Evolutionary conservation across 139 green algal species (phyloP).

Genomic region (Coelastrella sp.): DNA sequence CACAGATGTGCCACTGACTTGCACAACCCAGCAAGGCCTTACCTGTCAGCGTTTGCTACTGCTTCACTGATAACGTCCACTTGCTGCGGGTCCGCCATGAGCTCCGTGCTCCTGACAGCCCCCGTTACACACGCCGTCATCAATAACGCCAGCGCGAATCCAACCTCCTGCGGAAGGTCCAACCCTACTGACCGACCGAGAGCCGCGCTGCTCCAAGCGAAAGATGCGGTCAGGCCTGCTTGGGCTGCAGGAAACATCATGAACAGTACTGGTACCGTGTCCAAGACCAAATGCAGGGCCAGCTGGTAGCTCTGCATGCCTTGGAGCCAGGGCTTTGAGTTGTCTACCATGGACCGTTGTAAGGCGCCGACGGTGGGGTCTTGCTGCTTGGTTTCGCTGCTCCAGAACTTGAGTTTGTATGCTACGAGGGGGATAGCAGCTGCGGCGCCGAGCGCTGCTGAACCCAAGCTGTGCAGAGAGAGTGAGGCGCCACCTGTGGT

Average conservation of each 20-base stretch:
- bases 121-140: conserved; percentile 6
- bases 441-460: not conserved
- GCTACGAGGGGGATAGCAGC: conserved; percentile 22
- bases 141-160: conserved; percentile 6
- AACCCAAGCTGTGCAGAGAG: conserved; percentile 26
- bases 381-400: not conserved
- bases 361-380: not conserved
- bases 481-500: conserved; percentile 34
- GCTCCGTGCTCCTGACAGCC: not conserved
- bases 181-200: not conserved
- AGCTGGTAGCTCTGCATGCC: conserved; percentile 28
- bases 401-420: conserved; percentile 22
- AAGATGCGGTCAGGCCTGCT: not conserved
- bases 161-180: not conserved
- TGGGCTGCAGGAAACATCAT: conserved; percentile 48
- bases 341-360: not conserved
- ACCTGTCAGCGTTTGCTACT: conserved; percentile 49
- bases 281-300: conserved; percentile 4
- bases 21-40: not conserved
- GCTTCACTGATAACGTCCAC: conserved; percentile 34
- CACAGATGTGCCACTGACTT: too few relatives aligned
- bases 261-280: conserved; percentile 41
- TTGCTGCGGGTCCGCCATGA: conserved; percentile 37
- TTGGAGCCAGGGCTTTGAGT: conserved; percentile 20
- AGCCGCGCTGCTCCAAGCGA: not conserved